Base-by-base conservation (phyloP, 768 basidiomycete genomes). In the Auricularia sp. region DNA sequence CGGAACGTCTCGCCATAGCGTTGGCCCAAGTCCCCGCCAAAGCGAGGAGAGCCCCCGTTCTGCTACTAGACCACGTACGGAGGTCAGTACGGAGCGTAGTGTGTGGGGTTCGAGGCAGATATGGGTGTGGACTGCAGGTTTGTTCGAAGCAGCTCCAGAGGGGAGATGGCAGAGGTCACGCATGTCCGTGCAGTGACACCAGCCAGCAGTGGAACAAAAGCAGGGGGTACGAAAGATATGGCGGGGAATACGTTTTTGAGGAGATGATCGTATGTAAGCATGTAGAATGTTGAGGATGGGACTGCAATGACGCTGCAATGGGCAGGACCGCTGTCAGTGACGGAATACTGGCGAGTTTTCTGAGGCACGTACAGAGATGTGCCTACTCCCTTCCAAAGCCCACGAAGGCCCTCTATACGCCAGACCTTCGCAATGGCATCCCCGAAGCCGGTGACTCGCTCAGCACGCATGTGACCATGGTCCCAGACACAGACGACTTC, bases 1-100 rank as follows among this genome's bases (percentile, higher is more conserved):
- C 0, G 97, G 96, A 5, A 98, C 95, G 70, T 99, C 97, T 62
- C 97, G 84, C 94, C 94, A 98, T 8, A 99, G 79, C 3, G 94
- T 96, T 2, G 95, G 85, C 0, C 90, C 90, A 7, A 99, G 80
- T 0, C 97, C 97, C 63, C 92, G 82, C 93, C 94, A 99, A 34
- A 98, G 81, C 61, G 83, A 88, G 10, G 78, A 74, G 5, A 86
- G 69, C 5, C 95, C 96, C 54, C 89, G 79, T 39, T 77, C 72
- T 33, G 80, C 81, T 11, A 90, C 86, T 11, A 91, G 75, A 0
- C 69, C 72, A 0, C 82, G 81, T 65, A 95, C 78, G 3, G 88
- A 84, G 45, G 76, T 64, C 24, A 94, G 79, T 11, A 91, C 89
- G 54, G 89, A 90, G 54, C 84, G 80, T 39, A 94, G 83, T 0